These are phyloP conservation scores for Larix kaempferi DNA, from an alignment of 75 land plant species.

Conservation along the genomic window DNA sequence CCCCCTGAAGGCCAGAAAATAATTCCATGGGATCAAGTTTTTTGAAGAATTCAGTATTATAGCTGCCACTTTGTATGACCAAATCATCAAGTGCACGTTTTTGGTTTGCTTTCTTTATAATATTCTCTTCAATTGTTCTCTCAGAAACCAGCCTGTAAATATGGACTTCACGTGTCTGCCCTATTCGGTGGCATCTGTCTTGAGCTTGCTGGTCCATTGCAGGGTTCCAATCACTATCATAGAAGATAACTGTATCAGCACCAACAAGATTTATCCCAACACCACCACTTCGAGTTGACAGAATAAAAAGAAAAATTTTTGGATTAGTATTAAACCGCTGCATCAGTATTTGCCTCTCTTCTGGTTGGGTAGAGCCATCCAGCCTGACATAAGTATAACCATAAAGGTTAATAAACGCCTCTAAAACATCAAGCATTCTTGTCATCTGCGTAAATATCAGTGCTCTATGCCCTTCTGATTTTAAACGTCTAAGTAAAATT, in stretches of 20 bases:
- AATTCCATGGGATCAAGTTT: conserved; percentile 96
- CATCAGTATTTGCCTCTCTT: conserved; percentile 96
- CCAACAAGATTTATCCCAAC: conserved; percentile 98
- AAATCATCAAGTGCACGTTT: conserved; percentile 94
- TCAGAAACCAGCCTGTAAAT: conserved; percentile 94
- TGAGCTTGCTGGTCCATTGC: conserved; percentile 99
- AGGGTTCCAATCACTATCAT: conserved; percentile 99
- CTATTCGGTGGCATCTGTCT: conserved; percentile 98
- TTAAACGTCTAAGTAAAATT: conserved; percentile 69
- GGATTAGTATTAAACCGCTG: conserved; percentile 99
- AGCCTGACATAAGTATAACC: conserved; percentile 98
- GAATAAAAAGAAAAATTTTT: conserved; percentile 91
- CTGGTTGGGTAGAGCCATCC: conserved; percentile 99
- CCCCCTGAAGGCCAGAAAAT: conserved; percentile 64
- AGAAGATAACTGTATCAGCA: conserved; percentile 98
- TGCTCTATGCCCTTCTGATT: conserved; percentile 95
- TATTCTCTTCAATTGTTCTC: conserved; percentile 99
- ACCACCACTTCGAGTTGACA: conserved; percentile 99
- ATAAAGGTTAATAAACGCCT: conserved; percentile 94
- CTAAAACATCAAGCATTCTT: conserved; percentile 96
- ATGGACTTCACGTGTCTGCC: conserved; percentile 99
- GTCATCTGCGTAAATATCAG: conserved; percentile 99
- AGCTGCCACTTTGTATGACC: conserved; percentile 98
- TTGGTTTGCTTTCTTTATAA: conserved; percentile 98
- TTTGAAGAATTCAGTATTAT: conserved; percentile 99